These are phyloP conservation scores for Dactylonectria estremocensis DNA, from an alignment of 2,329 filamentous ascomycete species.

Conservation along the genomic window DNA sequence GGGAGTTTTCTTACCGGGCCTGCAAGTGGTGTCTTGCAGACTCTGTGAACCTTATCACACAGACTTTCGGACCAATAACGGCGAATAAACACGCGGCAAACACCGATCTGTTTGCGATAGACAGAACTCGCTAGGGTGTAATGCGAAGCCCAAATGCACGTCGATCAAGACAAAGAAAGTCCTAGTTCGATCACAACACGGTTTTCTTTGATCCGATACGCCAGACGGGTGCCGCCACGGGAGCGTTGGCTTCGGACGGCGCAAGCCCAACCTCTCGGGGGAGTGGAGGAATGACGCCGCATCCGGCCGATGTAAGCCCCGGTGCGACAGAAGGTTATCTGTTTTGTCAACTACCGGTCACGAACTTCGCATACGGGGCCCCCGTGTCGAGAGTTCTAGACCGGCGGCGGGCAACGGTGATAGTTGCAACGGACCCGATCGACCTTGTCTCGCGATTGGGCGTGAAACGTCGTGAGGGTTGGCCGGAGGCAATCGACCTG, in stretches of 20 bases:
- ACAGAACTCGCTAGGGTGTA: neutral
- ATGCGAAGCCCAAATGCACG: slow-evolving; percentile 3
- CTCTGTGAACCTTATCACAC: slow-evolving; percentile 3
- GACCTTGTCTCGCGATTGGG: slow-evolving; percentile 22
- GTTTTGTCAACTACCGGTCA: slow-evolving; percentile 8
- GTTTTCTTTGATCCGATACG: slow-evolving; percentile 10
- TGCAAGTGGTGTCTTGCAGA: slow-evolving; percentile 7
- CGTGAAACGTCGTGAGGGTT: slow-evolving; percentile 16
- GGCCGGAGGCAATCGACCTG: slow-evolving; percentile 9
- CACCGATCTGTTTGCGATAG: slow-evolving; percentile 10
- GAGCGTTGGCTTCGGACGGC: neutral
- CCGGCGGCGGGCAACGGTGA: neutral
- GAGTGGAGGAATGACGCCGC: slow-evolving; percentile 2
- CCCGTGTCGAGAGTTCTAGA: neutral
- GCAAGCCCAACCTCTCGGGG: neutral
- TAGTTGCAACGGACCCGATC: neutral
- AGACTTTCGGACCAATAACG: neutral
- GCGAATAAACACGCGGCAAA: neutral
- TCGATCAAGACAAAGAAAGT: slow-evolving; percentile 24
- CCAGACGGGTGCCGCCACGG: neutral
- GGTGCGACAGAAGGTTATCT: neutral
- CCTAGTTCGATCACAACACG: neutral
- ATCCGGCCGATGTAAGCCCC: slow-evolving; percentile 1
- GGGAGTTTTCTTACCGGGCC: neutral
- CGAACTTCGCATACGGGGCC: slow-evolving; percentile 1